A percentile compares a stretch with the other conserved stretches of the same genome.
Evolutionary conservation across 768 basidiomycete species (phyloP).

Genomic region (Xanthoconium stramineum): DNA sequence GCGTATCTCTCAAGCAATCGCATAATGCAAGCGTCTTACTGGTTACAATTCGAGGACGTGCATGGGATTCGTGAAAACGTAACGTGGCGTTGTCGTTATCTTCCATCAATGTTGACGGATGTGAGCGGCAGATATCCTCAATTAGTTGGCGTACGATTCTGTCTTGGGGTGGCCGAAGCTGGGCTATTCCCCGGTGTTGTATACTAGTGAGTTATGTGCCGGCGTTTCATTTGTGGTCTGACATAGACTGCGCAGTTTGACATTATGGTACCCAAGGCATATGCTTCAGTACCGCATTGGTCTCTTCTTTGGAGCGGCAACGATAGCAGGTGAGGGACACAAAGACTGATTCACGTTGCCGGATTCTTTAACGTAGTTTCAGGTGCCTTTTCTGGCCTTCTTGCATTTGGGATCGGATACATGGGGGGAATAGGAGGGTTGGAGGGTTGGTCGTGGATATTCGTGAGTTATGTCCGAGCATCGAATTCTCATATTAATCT

Average conservation of each 20-base stretch:
- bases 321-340: constrained; percentile 43
- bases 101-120: neutral
- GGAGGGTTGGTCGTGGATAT: constrained; percentile 68
- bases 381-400: constrained; percentile 55
- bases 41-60: constrained; percentile 40
- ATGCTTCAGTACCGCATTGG: constrained; percentile 58
- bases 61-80: constrained; percentile 71
- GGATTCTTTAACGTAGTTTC: neutral
- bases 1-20: constrained; percentile 6
- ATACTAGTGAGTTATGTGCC: constrained; percentile 52
- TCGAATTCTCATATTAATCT: neutral
- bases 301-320: constrained; percentile 64
- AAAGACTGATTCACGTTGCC: rapidly evolving
- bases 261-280: constrained; percentile 67
- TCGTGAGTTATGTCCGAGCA: constrained; percentile 35
- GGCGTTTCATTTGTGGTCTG: neutral
- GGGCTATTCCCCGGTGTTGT: constrained; percentile 72
- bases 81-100: neutral
- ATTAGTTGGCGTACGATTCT: constrained; percentile 54
- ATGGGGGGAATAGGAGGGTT: constrained; percentile 46
- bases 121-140: constrained; percentile 50
- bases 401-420: constrained; percentile 54
- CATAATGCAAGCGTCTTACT: neutral
- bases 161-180: constrained; percentile 65
- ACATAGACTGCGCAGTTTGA: constrained; percentile 38